Percentiles rank a stretch among this genome's conserved stretches.
phyloP scores from a whole-genome alignment of 768 basidiomycete genomes.

The Wakefieldia striispora region DNA sequence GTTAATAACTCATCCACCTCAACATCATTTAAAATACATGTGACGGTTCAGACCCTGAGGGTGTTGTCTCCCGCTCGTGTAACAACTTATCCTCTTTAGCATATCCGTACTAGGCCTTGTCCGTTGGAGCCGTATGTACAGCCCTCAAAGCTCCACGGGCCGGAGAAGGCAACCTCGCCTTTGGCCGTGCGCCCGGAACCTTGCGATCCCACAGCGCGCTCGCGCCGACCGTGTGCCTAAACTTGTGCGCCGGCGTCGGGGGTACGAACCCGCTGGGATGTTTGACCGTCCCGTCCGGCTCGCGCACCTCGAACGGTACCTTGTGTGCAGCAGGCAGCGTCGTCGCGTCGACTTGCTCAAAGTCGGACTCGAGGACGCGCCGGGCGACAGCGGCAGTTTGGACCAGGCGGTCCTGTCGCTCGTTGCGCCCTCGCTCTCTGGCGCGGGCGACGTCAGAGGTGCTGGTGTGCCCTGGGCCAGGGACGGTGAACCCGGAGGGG shows the following conservation, averaged over 20 bases:
- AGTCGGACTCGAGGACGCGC: constrained; percentile 31
- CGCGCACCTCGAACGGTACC: constrained; percentile 41
- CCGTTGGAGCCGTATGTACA: constrained; percentile 16
- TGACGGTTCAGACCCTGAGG: not conserved
- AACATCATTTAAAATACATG: not conserved
- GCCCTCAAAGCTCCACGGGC: constrained; percentile 17
- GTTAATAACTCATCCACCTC: not conserved
- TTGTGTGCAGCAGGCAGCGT: constrained; percentile 32
- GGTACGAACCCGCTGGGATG: constrained; percentile 45
- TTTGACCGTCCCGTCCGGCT: constrained; percentile 36
- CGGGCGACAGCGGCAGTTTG: constrained; percentile 34
- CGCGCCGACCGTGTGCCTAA: constrained; percentile 20
- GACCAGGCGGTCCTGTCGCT: constrained; percentile 12
- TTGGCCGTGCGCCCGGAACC: constrained; percentile 9
- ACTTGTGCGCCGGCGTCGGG: constrained; percentile 40
- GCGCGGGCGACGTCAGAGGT: constrained; percentile 23
- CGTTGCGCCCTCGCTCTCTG: constrained; percentile 26
- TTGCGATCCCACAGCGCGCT: constrained; percentile 19
- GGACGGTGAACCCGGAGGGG: constrained; percentile 29
- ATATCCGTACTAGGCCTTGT: constrained; percentile 13
- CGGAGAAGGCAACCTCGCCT: constrained; percentile 10
- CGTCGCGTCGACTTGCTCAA: constrained; percentile 25
- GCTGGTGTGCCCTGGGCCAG: constrained; percentile 28
- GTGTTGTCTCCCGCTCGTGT: constrained; percentile 17
- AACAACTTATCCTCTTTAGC: constrained; percentile 11